Evolutionary conservation across 2,329 filamentous ascomycete genomes (phyloP), one percentile per base, ranked within the genome.

Genomic region (Colletotrichum filicis): DNA sequence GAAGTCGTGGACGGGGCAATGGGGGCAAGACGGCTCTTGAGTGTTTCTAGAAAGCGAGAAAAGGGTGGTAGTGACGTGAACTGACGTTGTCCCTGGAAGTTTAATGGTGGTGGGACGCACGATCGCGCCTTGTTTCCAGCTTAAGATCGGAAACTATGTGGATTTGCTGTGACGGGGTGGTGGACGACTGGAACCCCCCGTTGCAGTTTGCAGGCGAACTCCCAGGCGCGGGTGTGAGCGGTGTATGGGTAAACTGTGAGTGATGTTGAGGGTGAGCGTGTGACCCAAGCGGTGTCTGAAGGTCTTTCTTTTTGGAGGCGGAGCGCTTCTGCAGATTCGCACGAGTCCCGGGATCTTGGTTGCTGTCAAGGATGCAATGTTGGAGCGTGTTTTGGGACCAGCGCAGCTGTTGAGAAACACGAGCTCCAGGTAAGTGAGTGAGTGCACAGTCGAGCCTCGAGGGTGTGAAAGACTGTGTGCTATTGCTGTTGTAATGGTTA

Each of bases 381-480:
- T 60, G 66, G 70, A 73, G 70, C 70, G 70, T 69, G 70, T 73
- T 73, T 73, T 73, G 59, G 42, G 70, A 69, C 59, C 62, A 66
- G 61, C 61, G 56, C 67, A 74, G 22, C 37, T 61, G 71, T 32
- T 28, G 30, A 65, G 71, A 74, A 74, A 71, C 71, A 62, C 61
- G 32, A 62, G 53, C 57, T 24, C 52, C 42, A 49, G n/a, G 19
- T 49, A 22, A n/a, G 19, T 19, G 37, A 42, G 12, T 19, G 37
- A 42, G 37, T n/a, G 42, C 42, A 49, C 19, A 22, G 42, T n/a
- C 19, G 12, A 49, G 16, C 22, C 22, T 28, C 37, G 37, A 42
- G 37, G 37, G 37, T 42, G 16, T 42, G 37, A 42, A 42, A 19
- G 37, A 42, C 37, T 42, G 14, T 42, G 37, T 42, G 16, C 37